phyloP scores from a whole-genome alignment of 228 moss, liverwort and hornwort species.

The Sphagnum magellanicum region DNA sequence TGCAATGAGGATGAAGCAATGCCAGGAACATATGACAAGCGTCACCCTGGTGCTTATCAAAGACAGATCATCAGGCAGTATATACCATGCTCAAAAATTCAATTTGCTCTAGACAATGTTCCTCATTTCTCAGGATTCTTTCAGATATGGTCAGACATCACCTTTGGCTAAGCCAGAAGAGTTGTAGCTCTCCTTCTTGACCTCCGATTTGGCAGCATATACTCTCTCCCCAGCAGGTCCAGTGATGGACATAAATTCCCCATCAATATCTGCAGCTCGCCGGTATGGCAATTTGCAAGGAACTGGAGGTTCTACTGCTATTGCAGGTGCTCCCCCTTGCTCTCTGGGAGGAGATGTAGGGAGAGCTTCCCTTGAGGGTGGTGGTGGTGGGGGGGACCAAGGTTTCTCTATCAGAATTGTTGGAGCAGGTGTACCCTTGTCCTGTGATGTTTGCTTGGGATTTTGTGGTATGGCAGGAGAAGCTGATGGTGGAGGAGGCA shows the following conservation, averaged over 20 bases:
- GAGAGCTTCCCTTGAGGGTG: constrained; percentile 23
- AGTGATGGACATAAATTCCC: constrained; percentile 68
- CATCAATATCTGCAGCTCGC: constrained; percentile 64
- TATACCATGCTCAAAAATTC: no score
- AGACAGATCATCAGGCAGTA: background rate
- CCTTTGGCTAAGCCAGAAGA: constrained; percentile 24
- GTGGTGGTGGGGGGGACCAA: constrained; percentile 10
- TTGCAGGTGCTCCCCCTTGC: constrained; percentile 27
- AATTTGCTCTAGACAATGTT: no score
- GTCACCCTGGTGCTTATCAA: no score
- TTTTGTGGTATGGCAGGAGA: constrained; percentile 11
- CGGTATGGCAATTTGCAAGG: constrained; percentile 40
- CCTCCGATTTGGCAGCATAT: constrained; percentile 48
- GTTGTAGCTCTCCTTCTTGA: constrained; percentile 16
- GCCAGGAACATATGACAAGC: no score
- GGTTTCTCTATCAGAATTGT: constrained; percentile 7
- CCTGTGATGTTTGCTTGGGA: constrained; percentile 5
- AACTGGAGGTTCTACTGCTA: constrained; percentile 25
- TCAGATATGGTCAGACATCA: background rate
- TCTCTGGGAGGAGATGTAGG: constrained; percentile 27
- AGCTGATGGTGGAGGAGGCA: background rate
- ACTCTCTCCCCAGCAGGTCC: constrained; percentile 70
- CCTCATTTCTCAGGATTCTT: no score
- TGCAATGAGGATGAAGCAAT: no score
- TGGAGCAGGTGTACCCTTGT: constrained; percentile 1